These are phyloP conservation scores for Chrysoporthe deuterocubensis DNA, from an alignment of 2,329 filamentous ascomycete species.

Conservation along the genomic window DNA sequence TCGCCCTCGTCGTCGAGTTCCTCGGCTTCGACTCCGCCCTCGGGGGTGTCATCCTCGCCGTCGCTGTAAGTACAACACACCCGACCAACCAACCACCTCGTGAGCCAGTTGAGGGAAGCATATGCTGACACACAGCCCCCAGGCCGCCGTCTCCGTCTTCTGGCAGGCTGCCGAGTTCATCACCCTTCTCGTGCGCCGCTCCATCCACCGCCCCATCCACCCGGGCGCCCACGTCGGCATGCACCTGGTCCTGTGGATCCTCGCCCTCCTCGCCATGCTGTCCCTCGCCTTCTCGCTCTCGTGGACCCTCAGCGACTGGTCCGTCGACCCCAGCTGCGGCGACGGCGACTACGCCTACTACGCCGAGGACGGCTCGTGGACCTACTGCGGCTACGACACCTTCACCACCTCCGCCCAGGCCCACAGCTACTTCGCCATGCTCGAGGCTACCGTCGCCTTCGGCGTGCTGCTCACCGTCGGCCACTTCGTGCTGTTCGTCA, in stretches of 20 bases:
- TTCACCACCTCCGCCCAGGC: constrained; percentile 20
- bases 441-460: constrained; percentile 32
- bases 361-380: constrained; percentile 26
- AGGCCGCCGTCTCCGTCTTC: constrained; percentile 43
- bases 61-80: neutral
- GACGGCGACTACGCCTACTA: constrained; percentile 1
- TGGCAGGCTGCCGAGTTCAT: constrained; percentile 47
- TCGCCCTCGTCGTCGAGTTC: neutral
- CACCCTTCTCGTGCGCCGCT: constrained; percentile 40
- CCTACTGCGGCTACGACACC: constrained; percentile 25
- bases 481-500: constrained; percentile 30
- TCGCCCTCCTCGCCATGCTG: constrained; percentile 38
- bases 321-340: constrained; percentile 29
- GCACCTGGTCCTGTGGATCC: constrained; percentile 48
- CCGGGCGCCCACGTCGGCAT: constrained; percentile 49
- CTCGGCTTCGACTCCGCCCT: neutral
- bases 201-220: constrained; percentile 42
- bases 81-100: too few relatives aligned
- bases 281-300: constrained; percentile 43
- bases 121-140: neutral
- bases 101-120: neutral
- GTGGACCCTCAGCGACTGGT: constrained; percentile 34
- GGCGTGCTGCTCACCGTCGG: constrained; percentile 25
- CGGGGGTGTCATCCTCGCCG: constrained; percentile 10
- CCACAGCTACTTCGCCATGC: constrained; percentile 17